Evolutionary conservation across 2,329 filamentous ascomycete species (phyloP).

Genomic region (Pezizomycotina sp.): DNA sequence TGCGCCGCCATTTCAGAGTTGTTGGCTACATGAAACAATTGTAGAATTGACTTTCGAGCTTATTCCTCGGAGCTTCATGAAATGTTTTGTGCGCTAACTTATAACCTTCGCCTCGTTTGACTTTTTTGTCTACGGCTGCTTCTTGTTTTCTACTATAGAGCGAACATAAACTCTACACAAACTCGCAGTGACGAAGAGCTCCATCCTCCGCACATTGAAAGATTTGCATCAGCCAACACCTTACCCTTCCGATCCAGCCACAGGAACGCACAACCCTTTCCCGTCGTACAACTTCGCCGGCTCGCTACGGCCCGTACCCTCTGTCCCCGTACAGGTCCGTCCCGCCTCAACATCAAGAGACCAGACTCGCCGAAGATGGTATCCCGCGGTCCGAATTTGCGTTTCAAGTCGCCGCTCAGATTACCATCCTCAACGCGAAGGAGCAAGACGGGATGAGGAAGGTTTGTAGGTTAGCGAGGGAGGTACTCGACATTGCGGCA

Average conservation of each 20-base stretch:
- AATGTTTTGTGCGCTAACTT: background rate
- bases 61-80: background rate
- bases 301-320: slow-evolving; percentile 66
- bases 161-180: slow-evolving; percentile 78
- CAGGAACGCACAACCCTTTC: slow-evolving; percentile 81
- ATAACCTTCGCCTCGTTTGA: slow-evolving; percentile 3
- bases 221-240: slow-evolving; percentile 60
- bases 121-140: slow-evolving; percentile 20
- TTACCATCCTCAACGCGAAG: slow-evolving; percentile 22
- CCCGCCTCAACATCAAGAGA: slow-evolving; percentile 62
- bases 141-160: slow-evolving; percentile 35
- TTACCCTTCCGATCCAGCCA: slow-evolving; percentile 51
- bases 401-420: slow-evolving; percentile 28
- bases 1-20: slow-evolving; percentile 8
- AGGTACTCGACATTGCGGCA: slow-evolving; percentile 84
- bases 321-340: slow-evolving; percentile 56
- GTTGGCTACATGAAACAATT: background rate
- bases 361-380: slow-evolving; percentile 77
- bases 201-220: slow-evolving; percentile 57
- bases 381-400: slow-evolving; percentile 47
- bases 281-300: slow-evolving; percentile 75
- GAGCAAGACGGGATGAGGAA: slow-evolving; percentile 57
- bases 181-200: slow-evolving; percentile 50
- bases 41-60: background rate
- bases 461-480: slow-evolving; percentile 69